Evolutionary conservation across 176 grass and related monocot species (phyloP).

Genomic region (Eleusine indica): DNA sequence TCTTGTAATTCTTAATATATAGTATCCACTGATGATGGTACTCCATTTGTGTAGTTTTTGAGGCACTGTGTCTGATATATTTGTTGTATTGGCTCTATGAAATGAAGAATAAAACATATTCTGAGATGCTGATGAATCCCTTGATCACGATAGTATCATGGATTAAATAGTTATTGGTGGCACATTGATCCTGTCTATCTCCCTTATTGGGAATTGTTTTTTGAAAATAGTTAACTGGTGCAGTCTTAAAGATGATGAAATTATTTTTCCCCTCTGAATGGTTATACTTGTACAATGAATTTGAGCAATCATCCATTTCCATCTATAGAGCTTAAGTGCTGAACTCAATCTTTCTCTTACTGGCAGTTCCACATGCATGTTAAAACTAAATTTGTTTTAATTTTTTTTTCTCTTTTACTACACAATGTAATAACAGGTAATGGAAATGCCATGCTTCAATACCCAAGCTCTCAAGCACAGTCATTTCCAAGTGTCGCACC

Average conservation of each 20-base stretch:
- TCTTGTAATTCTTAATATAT: slow-evolving; percentile 16
- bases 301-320: slow-evolving; percentile 1
- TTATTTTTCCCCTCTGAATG: not conserved
- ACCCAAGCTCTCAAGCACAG: slow-evolving; percentile 50
- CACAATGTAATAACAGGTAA: slow-evolving; percentile 51
- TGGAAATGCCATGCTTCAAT: slow-evolving; percentile 52
- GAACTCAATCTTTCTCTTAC: slow-evolving; percentile 7
- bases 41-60: not conserved
- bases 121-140: not conserved
- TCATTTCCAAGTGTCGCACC: slow-evolving; percentile 42
- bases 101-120: slow-evolving; percentile 10
- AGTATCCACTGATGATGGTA: slow-evolving; percentile 5
- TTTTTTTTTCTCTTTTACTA: slow-evolving; percentile 36
- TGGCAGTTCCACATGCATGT: not conserved
- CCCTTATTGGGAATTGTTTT: not conserved
- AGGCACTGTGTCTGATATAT: slow-evolving; percentile 17
- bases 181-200: not conserved
- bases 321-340: not conserved
- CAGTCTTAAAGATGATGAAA: slow-evolving; percentile 5
- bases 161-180: slow-evolving; percentile 4
- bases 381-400: not conserved
- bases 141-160: slow-evolving; percentile 1
- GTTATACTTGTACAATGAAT: not conserved
- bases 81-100: not conserved
- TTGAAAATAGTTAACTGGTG: not conserved